Conservation (phyloP, 495 filamentous ascomycete species). For the Penicillium cataractarum region DNA sequence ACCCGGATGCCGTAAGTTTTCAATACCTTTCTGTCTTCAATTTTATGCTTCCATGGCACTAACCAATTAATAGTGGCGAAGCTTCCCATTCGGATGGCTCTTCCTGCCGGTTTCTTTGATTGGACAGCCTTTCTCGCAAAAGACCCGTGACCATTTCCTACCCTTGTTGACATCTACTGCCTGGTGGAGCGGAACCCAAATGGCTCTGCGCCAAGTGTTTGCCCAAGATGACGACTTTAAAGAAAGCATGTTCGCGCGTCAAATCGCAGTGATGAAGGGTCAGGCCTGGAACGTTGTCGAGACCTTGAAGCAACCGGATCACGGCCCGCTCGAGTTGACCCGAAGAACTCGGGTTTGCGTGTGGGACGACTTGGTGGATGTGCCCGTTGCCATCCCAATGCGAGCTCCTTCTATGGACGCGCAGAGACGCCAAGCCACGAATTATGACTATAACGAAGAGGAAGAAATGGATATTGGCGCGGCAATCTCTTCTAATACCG, state of each 20-base stretch:
- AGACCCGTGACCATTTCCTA: conserved; percentile 90
- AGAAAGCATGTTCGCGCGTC: conserved; percentile 94
- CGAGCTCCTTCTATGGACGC: conserved; percentile 75
- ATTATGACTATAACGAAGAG: conserved; percentile 57
- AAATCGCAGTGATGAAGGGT: conserved; percentile 98
- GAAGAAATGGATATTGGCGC: conserved; percentile 94
- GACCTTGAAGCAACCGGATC: conserved; percentile 87
- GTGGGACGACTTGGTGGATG: conserved; percentile 97
- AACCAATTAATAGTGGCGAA: conserved; percentile 62
- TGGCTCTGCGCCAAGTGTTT: conserved; percentile 80
- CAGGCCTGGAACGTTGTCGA: conserved; percentile 99
- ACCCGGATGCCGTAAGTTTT: conserved; percentile 80
- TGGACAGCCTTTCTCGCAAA: conserved; percentile 92
- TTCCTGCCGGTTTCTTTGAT: conserved; percentile 97
- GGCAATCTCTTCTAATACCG: conserved; percentile 59
- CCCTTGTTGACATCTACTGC: conserved; percentile 88
- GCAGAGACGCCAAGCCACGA: conserved; percentile 60
- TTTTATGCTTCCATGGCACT: conserved; percentile 15
- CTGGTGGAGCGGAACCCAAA: conserved; percentile 96
- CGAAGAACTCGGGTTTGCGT: conserved; percentile 89
- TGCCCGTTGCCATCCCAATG: conserved; percentile 91
- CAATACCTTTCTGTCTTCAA: background rate
- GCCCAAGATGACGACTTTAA: conserved; percentile 93
- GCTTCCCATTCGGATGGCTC: conserved; percentile 97
- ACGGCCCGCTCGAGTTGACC: conserved; percentile 92